phyloP scores from a whole-genome alignment of 2,329 filamentous ascomycete genomes.

The Myriosclerotinia curreyana region DNA sequence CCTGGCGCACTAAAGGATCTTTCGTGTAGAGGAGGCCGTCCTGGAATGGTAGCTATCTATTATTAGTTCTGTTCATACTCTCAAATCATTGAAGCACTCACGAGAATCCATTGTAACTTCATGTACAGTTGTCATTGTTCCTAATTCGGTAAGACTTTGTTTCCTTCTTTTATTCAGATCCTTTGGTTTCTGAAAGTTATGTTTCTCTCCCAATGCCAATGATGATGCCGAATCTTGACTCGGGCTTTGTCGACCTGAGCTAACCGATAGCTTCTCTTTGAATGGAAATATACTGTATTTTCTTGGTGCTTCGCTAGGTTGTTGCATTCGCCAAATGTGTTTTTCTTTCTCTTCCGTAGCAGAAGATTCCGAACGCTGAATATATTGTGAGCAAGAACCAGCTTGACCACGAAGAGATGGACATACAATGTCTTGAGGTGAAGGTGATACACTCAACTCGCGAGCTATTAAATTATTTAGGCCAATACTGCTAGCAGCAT shows the following conservation, averaged over 20 bases:
- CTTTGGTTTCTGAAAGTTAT: constrained; percentile 52
- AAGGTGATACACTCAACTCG: constrained; percentile 40
- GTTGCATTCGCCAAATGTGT: constrained; percentile 58
- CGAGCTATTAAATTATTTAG: constrained; percentile 35
- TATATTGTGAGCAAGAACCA: constrained; percentile 25
- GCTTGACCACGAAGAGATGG: constrained; percentile 8
- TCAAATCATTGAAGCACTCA: constrained; percentile 44
- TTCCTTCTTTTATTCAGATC: constrained; percentile 60
- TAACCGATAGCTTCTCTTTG: constrained; percentile 43
- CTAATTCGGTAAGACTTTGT: constrained; percentile 61
- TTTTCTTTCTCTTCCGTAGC: constrained; percentile 44
- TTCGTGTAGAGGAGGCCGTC: constrained; percentile 61
- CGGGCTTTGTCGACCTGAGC: constrained; percentile 45
- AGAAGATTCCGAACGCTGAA: constrained; percentile 28
- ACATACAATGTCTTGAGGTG: constrained; percentile 39
- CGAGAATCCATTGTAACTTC: constrained; percentile 68
- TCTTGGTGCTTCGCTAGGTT: constrained; percentile 46
- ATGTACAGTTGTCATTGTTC: constrained; percentile 66
- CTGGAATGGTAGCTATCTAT: constrained; percentile 61
- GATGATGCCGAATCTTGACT: constrained; percentile 45
- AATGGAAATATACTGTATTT: constrained; percentile 62
- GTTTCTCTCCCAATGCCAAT: constrained; percentile 38
- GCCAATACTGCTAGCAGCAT: constrained; percentile 19
- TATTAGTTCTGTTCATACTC: constrained; percentile 21
- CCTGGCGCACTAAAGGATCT: constrained; percentile 62